Conservation (phyloP, 306 rosid genomes). For the Erythrophleum fordii region DNA sequence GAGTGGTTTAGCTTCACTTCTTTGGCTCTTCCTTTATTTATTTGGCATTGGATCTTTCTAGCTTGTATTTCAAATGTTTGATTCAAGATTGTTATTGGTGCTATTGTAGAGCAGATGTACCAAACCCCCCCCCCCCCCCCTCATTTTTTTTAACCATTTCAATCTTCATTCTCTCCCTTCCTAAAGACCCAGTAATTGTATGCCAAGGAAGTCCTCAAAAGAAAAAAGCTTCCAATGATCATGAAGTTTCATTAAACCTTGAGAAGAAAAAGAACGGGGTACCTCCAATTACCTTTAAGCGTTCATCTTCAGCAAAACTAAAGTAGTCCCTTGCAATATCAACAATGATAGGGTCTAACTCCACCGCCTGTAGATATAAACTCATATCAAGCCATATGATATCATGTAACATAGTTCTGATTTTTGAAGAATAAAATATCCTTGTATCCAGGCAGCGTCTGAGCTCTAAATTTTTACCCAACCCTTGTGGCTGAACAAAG, state of each 20-base stretch:
- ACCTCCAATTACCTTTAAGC: conserved; percentile 63
- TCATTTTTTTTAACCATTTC: neutral
- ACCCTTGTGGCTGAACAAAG: conserved; percentile 1
- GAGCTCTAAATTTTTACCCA: neutral
- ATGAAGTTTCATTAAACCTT: neutral
- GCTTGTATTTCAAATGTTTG: neutral
- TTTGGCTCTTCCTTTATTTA: neutral
- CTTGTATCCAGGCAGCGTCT: conserved; percentile 13
- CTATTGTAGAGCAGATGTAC: neutral
- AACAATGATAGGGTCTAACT: conserved; percentile 73
- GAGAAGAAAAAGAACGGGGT: neutral
- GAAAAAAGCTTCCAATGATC: neutral
- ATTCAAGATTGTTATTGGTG: neutral
- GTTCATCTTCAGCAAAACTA: conserved; percentile 70
- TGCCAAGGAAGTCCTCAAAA: neutral
- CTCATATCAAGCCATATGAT: conserved; percentile 26
- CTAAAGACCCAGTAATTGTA: neutral
- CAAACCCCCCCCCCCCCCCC: no score
- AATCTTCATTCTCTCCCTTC: neutral
- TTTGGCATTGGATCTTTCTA: neutral
- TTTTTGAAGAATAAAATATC: conserved; percentile 6
- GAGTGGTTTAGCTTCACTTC: conserved; percentile 15
- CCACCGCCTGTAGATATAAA: conserved; percentile 73
- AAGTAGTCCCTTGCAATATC: conserved; percentile 78
- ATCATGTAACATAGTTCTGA: conserved; percentile 32